Evolutionary conservation across 257 asterid genomes (phyloP).

Genomic region (Penstemon newberryi): DNA sequence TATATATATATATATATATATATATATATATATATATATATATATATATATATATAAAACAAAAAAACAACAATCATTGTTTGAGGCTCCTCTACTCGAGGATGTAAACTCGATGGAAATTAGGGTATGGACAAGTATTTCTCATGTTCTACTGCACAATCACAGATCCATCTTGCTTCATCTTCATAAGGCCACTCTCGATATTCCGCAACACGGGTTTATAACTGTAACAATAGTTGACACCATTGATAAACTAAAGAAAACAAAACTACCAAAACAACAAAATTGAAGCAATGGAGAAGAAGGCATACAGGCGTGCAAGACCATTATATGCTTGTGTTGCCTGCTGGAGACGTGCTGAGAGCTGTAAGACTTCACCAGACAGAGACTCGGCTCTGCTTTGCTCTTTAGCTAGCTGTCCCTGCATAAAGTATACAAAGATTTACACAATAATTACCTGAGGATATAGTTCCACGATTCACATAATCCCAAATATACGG

Average conservation of each 20-base stretch:
- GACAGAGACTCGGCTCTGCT: slow-evolving; percentile 81
- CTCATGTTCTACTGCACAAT: slow-evolving; percentile 37
- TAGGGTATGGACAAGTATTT: neutral
- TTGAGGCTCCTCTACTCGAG: no score
- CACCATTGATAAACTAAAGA: slow-evolving; percentile 7
- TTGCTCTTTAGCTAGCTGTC: slow-evolving; percentile 73
- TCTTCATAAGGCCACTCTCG: slow-evolving; percentile 71
- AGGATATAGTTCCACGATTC: neutral
- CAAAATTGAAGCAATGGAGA: slow-evolving; percentile 14
- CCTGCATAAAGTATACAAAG: slow-evolving; percentile 39
- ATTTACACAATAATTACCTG: neutral
- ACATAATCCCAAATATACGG: slow-evolving; percentile 1
- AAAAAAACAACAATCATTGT: no score
- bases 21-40: no score
- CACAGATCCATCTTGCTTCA: slow-evolving; percentile 70
- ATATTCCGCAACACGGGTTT: slow-evolving; percentile 77
- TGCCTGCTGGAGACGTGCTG: slow-evolving; percentile 81
- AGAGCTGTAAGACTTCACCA: slow-evolving; percentile 76
- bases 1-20: no score
- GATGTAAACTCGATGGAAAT: no score
- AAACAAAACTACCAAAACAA: neutral
- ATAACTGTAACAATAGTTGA: slow-evolving; percentile 49
- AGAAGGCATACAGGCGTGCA: slow-evolving; percentile 67
- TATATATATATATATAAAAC: no score
- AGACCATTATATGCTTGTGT: slow-evolving; percentile 70